phyloP scores from a whole-genome alignment of 148 eudicot genomes.

The Talinum fruticosum region DNA sequence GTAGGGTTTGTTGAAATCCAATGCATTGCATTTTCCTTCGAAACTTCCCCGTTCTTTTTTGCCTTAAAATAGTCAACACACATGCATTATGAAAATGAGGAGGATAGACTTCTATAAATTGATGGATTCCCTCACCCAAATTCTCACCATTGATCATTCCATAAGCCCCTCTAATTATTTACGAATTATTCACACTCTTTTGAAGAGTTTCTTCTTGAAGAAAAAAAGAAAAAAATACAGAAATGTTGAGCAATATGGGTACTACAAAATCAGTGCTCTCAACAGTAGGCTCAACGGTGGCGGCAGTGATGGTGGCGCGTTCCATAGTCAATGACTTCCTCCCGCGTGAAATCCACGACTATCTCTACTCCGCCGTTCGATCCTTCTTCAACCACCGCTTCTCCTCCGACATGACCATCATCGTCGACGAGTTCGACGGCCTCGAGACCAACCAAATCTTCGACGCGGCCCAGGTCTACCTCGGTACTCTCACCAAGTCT shows the following conservation, averaged over 20 bases:
- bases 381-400: conserved; percentile 30
- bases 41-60: neutral
- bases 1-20: no score
- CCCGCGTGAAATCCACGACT: conserved; percentile 39
- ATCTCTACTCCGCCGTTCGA: conserved; percentile 31
- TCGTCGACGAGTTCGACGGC: conserved; percentile 52
- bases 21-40: neutral
- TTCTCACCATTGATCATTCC: neutral
- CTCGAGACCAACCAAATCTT: conserved; percentile 41
- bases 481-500: conserved; percentile 23
- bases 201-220: neutral
- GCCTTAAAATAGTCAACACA: neutral
- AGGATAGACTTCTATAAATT: neutral
- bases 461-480: conserved; percentile 45
- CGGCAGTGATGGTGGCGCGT: conserved; percentile 46
- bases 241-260: neutral
- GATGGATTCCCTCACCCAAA: neutral
- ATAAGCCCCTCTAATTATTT: no score
- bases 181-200: no score
- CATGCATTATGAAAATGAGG: neutral
- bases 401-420: conserved; percentile 38
- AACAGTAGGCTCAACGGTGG: conserved; percentile 43
- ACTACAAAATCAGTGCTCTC: conserved; percentile 41
- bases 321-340: conserved; percentile 35
- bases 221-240: neutral